Base-by-base conservation (phyloP, 352 stramenopile species). In the Phytopythium chamaehyphon region DNA sequence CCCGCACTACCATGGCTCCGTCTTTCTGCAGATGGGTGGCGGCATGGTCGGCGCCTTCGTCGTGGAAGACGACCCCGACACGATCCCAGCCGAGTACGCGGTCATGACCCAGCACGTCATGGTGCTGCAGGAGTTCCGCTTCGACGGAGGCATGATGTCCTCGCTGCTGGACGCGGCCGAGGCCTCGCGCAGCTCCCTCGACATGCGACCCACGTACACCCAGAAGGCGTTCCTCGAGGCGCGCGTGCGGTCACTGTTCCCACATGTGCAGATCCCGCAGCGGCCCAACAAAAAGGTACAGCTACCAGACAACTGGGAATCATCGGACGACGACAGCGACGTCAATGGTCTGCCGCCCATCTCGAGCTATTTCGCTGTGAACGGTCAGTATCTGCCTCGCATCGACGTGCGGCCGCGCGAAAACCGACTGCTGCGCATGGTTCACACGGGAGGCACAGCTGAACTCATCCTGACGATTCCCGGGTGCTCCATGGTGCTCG, bases 1-100 rank as follows among this genome's bases (percentile, higher is more conserved):
- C 53, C 82, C 84, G 45, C 84, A 95, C 66, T 87, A 82, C 54
- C 81, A 90, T 54, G 81, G 77, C 12, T 81, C 63, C 0, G 85
- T 90, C 18, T 81, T 83, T 46, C 36, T 86, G 51, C 85, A 96
- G 53, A 78, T 91, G 54, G 72, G 69, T 3, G 84, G 84, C 12
- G 83, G 80, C 7, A 90, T 93, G 71, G 76, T 76, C 11, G 79
- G 80, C 21, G 72, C 68, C 11, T 64, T 85, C 26, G 52, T 87
- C 3, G 75, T 90, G n/a, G 76, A 88, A 38, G 79, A 89, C 49
- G 62, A 84, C 39, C 61, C 66, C 2, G 53, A 45, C 6, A 70
- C 62, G 4, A 43, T 87, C 9, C 73, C 74, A 0, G 15, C 47
- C 3, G 62, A 71, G 50, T 86, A 77, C 50, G 62, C 61, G n/a